Evolutionary conservation across 345 rosid species (phyloP), one percentile per base, ranked within the genome.

Genomic region (Cardamine resedifolia): DNA sequence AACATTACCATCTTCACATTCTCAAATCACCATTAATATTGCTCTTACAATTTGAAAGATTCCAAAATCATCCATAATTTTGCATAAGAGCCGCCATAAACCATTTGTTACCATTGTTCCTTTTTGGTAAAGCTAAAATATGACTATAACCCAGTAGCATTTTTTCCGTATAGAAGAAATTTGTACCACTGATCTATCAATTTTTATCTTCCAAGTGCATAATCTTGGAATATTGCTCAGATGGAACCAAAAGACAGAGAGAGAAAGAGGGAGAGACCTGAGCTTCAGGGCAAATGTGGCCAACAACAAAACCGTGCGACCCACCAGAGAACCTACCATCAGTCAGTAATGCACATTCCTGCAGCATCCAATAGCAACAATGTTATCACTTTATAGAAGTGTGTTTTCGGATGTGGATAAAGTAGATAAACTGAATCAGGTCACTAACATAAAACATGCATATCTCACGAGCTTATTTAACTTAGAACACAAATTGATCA

Each of bases 261-360:
- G 39, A 27, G 12, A 27, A 66, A 39, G 73, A 21, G 9, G 55
- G 18, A 67, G 2, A 15, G 59, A 95, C 99, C 97, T 95, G 96
- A 53, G 99, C 98, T 85, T 95, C 99, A 23, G 99, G 99, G 80
- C 96, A 87, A 39, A 95, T 64, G 60, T 95, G 99, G 68, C 99
- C 99, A 53, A 92, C 99, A 60, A 95, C 99, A 78, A 95, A 95
- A 44, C 99, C 99, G 67, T 95, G 99, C 23, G 99, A 95, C 70
- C 97, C 97, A 7, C 99, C 98, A 0, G 99, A 95, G 84, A 95
- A 95, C 70, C 99, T 84, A 66, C 99, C 99, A 74, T 95, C 99
- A 4, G 99, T 95, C 60, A 92, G 75, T 74, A 95, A 72, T 19
- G 99, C 99, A 70, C 84, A 86, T n/a, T 95, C 99, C 99, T 95